phyloP scores from a whole-genome alignment of 2,329 filamentous ascomycete genomes.

The Acrocalymma vagum region DNA sequence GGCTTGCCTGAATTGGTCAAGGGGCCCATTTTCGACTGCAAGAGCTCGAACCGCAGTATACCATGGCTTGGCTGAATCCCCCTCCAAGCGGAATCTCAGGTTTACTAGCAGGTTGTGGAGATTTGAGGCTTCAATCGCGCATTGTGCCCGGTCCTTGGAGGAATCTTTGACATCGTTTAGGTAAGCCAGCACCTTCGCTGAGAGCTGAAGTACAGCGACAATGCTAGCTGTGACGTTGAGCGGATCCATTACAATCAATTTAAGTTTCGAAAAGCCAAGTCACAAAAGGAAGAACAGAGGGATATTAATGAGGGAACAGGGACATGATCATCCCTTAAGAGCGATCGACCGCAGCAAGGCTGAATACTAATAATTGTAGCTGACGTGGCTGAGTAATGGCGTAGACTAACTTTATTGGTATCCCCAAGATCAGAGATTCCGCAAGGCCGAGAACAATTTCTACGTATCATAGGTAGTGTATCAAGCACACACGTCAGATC shows the following conservation, averaged over 20 bases:
- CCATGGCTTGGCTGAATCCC: too few species aligned
- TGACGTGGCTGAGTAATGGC: too few species aligned
- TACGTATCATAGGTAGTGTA: too few species aligned
- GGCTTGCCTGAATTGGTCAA: conserved; percentile 33
- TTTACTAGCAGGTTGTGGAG: conserved; percentile 7
- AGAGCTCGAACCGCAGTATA: conserved; percentile 24
- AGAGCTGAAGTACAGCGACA: conserved; percentile 15
- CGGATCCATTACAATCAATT: conserved; percentile 8
- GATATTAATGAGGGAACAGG: background rate
- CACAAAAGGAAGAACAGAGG: background rate
- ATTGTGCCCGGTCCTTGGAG: conserved; percentile 10
- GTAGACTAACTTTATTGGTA: too few species aligned
- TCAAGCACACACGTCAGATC: too few species aligned
- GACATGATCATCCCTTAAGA: too few species aligned
- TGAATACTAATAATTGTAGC: too few species aligned
- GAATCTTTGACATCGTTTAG: conserved; percentile 12
- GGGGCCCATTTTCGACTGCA: conserved; percentile 28
- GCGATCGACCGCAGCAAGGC: conserved; percentile 1
- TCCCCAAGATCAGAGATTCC: too few species aligned
- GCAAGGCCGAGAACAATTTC: too few species aligned
- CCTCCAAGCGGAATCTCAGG: conserved; percentile 4
- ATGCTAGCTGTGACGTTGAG: conserved; percentile 16
- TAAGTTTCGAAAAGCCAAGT: background rate
- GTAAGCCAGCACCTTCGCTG: conserved; percentile 5
- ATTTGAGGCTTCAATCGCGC: conserved; percentile 5